Base-by-base conservation (phyloP, 345 rosid genomes). In the Excoecaria agallocha region DNA sequence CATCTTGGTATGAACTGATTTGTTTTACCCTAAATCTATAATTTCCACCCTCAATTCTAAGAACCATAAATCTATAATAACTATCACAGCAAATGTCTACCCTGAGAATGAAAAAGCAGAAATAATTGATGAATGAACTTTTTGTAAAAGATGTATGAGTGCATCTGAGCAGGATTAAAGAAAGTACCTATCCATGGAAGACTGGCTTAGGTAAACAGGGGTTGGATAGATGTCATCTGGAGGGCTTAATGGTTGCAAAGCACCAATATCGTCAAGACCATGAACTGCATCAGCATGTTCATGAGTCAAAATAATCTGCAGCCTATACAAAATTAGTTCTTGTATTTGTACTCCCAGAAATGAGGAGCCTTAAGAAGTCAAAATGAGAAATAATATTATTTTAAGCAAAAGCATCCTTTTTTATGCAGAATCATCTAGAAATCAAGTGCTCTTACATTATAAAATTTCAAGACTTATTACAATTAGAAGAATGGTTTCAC, bases 251-350 rank as follows among this genome's bases (percentile, higher is more conserved):
- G 97, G 93, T 77, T 93, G 98, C 72, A 91, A 89, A 3, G 85
- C 86, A 43, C 98, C 98, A 67, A 95, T 81, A 77, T 95, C 98
- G 82, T 95, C 99, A 69, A 95, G 84, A 72, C 98, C 99, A 78
- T 91, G 96, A 80, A 90, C 88, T 49, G 99, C 99, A 95, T 95
- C 99, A 54, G 99, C 99, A 79, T 95, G 98, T 79, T 95, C 99
- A 82, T 93, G 99, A 73, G 99, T 95, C 91, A 95, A 91, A 74
- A 95, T 2, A 30, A 30, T 30, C 99, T 95, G 94, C 90, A 84
- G 16, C 8, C 64, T 41, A n/a, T 5, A 70, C 41, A n/a, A 15
- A 84, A 81, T 77, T 79, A 64, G 70, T 60, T 57, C n/a, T 12
- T 25, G 41, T 59, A 59, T 3, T 3, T 25, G 41, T 59, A 59